Conservation (phyloP, 202 grass and related monocot species). For the Setaria italica region DNA sequence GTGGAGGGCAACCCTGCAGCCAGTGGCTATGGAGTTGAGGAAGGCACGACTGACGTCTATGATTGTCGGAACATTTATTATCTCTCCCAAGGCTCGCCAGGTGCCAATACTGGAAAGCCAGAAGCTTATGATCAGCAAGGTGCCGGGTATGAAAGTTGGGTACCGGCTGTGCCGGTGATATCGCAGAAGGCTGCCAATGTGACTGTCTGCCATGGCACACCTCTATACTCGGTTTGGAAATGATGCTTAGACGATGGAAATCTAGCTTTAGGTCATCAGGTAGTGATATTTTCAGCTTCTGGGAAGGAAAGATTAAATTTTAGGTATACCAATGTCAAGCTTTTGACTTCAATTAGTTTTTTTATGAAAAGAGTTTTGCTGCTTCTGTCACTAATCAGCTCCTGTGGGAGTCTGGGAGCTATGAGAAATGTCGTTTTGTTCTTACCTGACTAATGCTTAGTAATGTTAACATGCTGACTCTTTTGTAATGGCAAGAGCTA, state of each 20-base stretch:
- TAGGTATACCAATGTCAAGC: conserved; percentile 40
- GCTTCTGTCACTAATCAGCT: neutral
- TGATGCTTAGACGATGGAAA: conserved; percentile 41
- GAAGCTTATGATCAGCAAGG: conserved; percentile 43
- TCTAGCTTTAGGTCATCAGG: neutral
- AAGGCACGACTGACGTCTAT: conserved; percentile 39
- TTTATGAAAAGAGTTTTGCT: conserved; percentile 8
- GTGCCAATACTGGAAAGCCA: neutral
- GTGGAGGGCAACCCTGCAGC: conserved; percentile 42
- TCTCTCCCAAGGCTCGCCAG: conserved; percentile 36
- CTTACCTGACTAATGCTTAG: neutral
- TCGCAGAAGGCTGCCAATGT: conserved; percentile 30
- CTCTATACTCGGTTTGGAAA: conserved; percentile 62
- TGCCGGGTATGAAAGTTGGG: conserved; percentile 45
- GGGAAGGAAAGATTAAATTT: neutral
- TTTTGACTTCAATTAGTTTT: neutral
- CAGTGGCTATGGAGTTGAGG: conserved; percentile 42
- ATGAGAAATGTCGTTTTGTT: conserved; percentile 16
- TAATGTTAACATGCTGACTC: neutral
- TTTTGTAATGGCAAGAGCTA: conserved; percentile 34
- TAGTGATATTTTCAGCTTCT: neutral
- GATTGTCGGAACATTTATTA: conserved; percentile 37
- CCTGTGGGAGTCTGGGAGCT: neutral
- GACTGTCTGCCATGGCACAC: conserved; percentile 54
- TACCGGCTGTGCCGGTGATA: conserved; percentile 26